Conservation (phyloP, 2,329 filamentous ascomycete species). For the Onygena corvina region DNA sequence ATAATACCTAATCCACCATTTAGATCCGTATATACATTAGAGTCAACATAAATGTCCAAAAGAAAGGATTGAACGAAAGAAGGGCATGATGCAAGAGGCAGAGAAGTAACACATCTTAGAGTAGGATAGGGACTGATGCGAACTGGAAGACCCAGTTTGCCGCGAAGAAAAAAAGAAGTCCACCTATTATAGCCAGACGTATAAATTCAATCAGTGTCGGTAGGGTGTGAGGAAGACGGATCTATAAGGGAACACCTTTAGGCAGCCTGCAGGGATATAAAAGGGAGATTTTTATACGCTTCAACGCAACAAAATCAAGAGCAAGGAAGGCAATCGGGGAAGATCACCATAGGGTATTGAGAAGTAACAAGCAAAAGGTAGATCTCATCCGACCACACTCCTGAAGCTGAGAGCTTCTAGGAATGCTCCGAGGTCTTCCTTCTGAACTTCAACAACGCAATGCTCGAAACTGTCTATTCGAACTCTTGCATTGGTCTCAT, state of each 20-base stretch:
- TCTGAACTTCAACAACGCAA: conserved; percentile 93
- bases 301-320: conserved; percentile 3
- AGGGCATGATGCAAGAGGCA: neutral
- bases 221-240: neutral
- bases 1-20: neutral
- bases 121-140: neutral
- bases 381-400: conserved; percentile 53
- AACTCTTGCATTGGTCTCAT: conserved; percentile 79
- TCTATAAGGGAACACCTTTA: neutral
- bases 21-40: conserved; percentile 13
- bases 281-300: conserved; percentile 1
- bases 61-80: neutral
- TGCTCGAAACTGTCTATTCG: conserved; percentile 95
- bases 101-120: neutral
- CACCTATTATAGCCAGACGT: neutral
- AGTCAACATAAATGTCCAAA: conserved; percentile 2
- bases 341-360: no score
- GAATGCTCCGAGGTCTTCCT: conserved; percentile 84
- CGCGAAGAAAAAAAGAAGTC: neutral
- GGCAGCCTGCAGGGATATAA: neutral
- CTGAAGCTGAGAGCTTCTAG: conserved; percentile 86
- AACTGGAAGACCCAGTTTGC: neutral
- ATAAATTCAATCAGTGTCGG: neutral
- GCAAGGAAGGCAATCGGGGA: neutral
- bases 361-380: no score